These are phyloP conservation scores for Rhodotorula sp. DNA, from an alignment of 1,284 basidiomycete genomes.

Conservation along the genomic window DNA sequence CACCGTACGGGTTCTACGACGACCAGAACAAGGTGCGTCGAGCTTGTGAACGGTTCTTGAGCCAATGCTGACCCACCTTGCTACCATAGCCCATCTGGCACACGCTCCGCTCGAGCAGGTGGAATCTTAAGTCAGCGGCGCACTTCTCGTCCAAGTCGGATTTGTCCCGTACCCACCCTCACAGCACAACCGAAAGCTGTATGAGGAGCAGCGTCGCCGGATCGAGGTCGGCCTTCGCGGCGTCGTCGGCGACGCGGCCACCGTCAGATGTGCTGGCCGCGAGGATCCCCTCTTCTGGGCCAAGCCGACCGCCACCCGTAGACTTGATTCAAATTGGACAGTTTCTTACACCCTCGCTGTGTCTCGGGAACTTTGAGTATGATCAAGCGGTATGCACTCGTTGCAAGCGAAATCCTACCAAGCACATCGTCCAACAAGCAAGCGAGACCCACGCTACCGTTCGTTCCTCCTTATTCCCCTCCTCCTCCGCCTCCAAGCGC, in stretches of 20 bases:
- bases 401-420: too few species aligned
- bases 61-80: too few species aligned
- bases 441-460: too few species aligned
- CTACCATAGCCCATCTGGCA: constrained; percentile 42
- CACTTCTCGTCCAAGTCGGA: constrained; percentile 55
- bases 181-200: constrained; percentile 61
- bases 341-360: too few species aligned
- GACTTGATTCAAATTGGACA: too few species aligned
- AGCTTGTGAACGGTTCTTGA: neutral
- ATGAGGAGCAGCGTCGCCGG: constrained; percentile 43
- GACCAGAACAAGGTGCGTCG: constrained; percentile 51
- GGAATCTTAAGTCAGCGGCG: constrained; percentile 31
- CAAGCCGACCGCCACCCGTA: too few species aligned
- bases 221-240: constrained; percentile 21
- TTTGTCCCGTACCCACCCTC: constrained; percentile 56
- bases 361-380: too few species aligned
- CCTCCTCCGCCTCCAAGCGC: too few species aligned
- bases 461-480: too few species aligned
- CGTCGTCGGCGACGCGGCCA: constrained; percentile 53
- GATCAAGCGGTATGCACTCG: too few species aligned
- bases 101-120: constrained; percentile 29
- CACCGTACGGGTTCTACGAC: constrained; percentile 30
- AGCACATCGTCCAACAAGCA: too few species aligned
- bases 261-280: constrained; percentile 63
- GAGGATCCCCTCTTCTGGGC: constrained; percentile 62